phyloP scores from a whole-genome alignment of 768 basidiomycete genomes.

The Xanthoconium purpureum region DNA sequence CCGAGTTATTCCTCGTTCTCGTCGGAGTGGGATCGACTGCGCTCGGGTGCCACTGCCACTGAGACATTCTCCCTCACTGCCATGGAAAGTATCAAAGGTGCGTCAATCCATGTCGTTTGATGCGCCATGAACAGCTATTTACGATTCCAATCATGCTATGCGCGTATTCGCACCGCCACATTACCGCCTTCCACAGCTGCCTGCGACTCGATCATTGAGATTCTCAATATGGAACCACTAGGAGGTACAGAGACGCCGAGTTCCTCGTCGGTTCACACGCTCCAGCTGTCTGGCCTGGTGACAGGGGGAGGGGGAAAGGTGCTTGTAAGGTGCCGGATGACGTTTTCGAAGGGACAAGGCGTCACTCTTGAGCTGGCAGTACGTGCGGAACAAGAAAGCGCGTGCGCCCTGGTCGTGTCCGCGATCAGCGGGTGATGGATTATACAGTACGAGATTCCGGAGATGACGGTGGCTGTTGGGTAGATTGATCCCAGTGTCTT shows the following conservation, averaged over 20 bases:
- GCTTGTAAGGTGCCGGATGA: constrained; percentile 93
- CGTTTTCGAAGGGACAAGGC: constrained; percentile 82
- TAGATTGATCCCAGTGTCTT: constrained; percentile 7
- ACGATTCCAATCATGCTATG: constrained; percentile 17
- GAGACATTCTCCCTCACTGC: constrained; percentile 93
- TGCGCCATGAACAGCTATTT: constrained; percentile 11
- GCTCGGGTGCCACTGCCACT: constrained; percentile 70
- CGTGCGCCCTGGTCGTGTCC: constrained; percentile 81
- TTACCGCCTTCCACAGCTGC: constrained; percentile 57
- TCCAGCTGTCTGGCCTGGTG: constrained; percentile 90
- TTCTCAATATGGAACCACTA: constrained; percentile 94
- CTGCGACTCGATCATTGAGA: constrained; percentile 93
- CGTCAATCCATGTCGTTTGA: constrained; percentile 26
- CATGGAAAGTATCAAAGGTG: constrained; percentile 93
- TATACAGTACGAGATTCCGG: neutral
- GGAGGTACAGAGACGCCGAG: constrained; percentile 85
- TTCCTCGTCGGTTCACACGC: constrained; percentile 85
- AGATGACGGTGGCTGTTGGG: constrained; percentile 4
- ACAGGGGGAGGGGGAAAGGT: constrained; percentile 95
- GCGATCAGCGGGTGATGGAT: constrained; percentile 72
- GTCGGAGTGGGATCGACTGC: constrained; percentile 93
- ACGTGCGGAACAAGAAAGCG: constrained; percentile 86
- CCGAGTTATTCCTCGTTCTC: constrained; percentile 93
- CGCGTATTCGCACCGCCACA: constrained; percentile 11
- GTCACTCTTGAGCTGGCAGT: constrained; percentile 91